Evolutionary conservation across 306 rosid genomes (phyloP), one percentile per base, ranked within the genome.

Genomic region (Phaseolus lunatus): DNA sequence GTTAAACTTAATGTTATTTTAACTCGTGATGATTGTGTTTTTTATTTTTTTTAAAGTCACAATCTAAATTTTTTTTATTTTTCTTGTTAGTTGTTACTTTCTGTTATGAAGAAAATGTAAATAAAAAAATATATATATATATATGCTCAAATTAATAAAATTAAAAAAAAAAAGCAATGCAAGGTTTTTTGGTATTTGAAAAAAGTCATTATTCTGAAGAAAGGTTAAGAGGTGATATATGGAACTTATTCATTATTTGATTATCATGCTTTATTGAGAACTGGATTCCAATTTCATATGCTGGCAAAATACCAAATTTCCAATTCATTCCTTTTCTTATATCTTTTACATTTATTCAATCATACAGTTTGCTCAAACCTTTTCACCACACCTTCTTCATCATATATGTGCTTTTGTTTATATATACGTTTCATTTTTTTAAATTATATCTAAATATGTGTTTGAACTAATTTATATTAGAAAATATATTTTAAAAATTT

Each of bases 231-330:
- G 45, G 33, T 11, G n/a, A 67, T 19, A 13, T 18, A 16, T 24
- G 1, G 54, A 66, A 52, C 67, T 54, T 41, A 59, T 59, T 66
- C 48, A 41, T 41, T 39, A 9, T 12, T 27, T 27, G 16, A 65
- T 65, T 65, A 65, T 37, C 1, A 12, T 3, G 22, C 7, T 22
- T 54, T 59, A 41, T 18, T 19, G 20, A 41, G 83, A 72, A 72
- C 37, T 41, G 19, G 79, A 76, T 65, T 76, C 80, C 65, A 35
- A 44, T 48, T 9, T 11, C 71, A 11, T 65, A 24, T 59, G 39
- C 3, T 23, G 0, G 2, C 12, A n/a, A 64, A 71, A 37, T 61
- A 61, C 56, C 57, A 61, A 22, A 45, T 19, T 57, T 18, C 10
- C 39, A 33, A 5, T 33, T 33, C 27, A 48, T 39, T 19, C 57